Base-by-base conservation (phyloP, 768 basidiomycete species). In the Lactarius psammicola region DNA sequence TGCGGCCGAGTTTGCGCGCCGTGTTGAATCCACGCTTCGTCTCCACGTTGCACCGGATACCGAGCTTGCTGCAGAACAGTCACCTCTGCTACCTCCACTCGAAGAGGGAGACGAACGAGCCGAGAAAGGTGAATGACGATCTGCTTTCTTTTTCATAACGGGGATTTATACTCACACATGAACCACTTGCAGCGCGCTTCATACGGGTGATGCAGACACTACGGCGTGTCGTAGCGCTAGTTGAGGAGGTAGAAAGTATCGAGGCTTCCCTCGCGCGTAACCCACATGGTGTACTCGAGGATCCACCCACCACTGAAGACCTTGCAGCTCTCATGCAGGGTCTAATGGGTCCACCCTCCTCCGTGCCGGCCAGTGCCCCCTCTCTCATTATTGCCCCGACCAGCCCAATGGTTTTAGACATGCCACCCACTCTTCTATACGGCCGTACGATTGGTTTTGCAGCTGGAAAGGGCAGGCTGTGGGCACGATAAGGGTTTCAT, bases 201-300 rank as follows among this genome's bases (percentile, higher is more conserved):
- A 55, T 42, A 7, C 55, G 56, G 20, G 59, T 57, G 42, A 56
- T 61, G 64, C 60, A 49, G 10, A 56, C 34, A 31, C 60, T 66
- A 2, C 56, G 55, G n/a, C 60, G 38, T 46, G 55, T 58, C 60
- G 55, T 66, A 60, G 65, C 60, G 56, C 36, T 58, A 38, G 60
- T 61, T 15, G 60, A 65, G 34, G 59, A 62, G 46, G 34, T 30
- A 42, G 49, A 13, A 26, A 61, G 49, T 44, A 23, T 62, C 42
- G 54, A 57, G 11, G 36, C 60, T 11, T 28, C 36, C 42, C 55
- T 66, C 65, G n/a, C 30, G 31, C 49, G 26, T 34, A 13, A 30
- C 17, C 60, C 55, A 17, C 59, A 33, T 62, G 65, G 60, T 57
- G 20, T 34, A 34, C 65, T 66, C 18, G 65, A 66, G 56, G 65